Percentiles rank a stretch among this genome's conserved stretches.
Conservation (phyloP, 225 moss, liverwort and hornwort species). For the Asterella californica region DNA sequence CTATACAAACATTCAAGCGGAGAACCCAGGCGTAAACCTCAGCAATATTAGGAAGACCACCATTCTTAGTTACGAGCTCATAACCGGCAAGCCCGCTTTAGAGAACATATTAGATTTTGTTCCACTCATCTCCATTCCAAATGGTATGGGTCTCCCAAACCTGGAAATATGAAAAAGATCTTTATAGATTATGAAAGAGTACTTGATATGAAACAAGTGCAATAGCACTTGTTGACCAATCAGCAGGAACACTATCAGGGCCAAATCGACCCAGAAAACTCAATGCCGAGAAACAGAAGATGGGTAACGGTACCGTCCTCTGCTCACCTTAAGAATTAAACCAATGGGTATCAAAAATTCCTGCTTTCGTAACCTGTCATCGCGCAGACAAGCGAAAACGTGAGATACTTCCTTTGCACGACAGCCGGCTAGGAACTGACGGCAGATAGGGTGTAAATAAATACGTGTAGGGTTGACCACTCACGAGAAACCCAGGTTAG, state of each 20-base stretch:
- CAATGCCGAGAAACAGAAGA: neutral
- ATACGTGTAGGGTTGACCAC: conserved; percentile 11
- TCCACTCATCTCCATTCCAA: too few relatives aligned
- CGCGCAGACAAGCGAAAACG: neutral
- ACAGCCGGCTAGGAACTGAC: neutral
- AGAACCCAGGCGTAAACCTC: neutral
- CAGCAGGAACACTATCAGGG: too few relatives aligned
- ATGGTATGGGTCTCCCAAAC: too few relatives aligned
- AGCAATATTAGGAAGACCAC: neutral
- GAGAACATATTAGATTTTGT: too few relatives aligned
- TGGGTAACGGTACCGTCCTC: neutral
- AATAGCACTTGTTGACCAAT: too few relatives aligned
- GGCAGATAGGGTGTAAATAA: neutral
- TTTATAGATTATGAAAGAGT: too few relatives aligned
- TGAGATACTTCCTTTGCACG: neutral
- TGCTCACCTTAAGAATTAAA: conserved; percentile 71
- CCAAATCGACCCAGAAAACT: too few relatives aligned
- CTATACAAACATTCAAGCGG: neutral
- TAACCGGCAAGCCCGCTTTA: too few relatives aligned
- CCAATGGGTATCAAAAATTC: conserved; percentile 92
- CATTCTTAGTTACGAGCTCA: too few relatives aligned
- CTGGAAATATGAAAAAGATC: too few relatives aligned
- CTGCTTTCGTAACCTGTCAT: conserved; percentile 79
- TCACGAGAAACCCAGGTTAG: conserved; percentile 94
- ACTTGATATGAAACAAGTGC: too few relatives aligned